A percentile compares a stretch with the other conserved stretches of the same genome.
These are phyloP conservation scores for Quercus rubra DNA, from an alignment of 306 rosid genomes.

Conservation along the genomic window DNA sequence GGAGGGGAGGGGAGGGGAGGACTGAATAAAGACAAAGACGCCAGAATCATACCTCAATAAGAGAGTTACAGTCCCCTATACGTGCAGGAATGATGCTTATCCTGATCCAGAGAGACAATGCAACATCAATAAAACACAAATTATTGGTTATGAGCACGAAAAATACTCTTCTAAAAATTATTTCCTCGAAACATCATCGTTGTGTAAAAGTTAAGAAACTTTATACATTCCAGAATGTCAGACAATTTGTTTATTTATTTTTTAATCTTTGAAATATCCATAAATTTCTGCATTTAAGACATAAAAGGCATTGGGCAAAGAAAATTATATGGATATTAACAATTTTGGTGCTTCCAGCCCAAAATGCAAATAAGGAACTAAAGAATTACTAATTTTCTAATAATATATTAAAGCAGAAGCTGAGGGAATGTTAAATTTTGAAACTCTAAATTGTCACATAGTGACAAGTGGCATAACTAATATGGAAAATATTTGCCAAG, in stretches of 20 bases:
- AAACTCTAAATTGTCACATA: no score
- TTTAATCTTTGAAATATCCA: not conserved
- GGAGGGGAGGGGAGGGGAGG: not conserved
- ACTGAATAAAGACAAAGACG: not conserved
- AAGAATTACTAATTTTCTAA: not conserved
- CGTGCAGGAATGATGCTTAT: constrained; percentile 45
- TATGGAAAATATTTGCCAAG: no score
- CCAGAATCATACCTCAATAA: constrained; percentile 59
- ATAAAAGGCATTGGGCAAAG: not conserved
- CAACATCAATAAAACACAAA: not conserved
- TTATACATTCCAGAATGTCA: not conserved
- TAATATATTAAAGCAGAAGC: no score
- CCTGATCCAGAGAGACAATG: constrained; percentile 45
- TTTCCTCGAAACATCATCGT: not conserved
- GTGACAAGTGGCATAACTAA: no score
- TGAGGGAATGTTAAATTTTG: no score
- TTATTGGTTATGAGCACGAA: not conserved
- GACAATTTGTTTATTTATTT: not conserved
- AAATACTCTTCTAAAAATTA: not conserved
- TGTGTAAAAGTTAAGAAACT: no score
- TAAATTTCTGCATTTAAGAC: not conserved
- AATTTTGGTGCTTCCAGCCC: not conserved
- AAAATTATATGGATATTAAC: not conserved
- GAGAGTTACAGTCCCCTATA: constrained; percentile 72
- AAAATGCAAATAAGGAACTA: constrained; percentile 12